Evolutionary conservation across 2,329 filamentous ascomycete species (phyloP), one percentile per base, ranked within the genome.

Genomic region (Thelonectria blattea): DNA sequence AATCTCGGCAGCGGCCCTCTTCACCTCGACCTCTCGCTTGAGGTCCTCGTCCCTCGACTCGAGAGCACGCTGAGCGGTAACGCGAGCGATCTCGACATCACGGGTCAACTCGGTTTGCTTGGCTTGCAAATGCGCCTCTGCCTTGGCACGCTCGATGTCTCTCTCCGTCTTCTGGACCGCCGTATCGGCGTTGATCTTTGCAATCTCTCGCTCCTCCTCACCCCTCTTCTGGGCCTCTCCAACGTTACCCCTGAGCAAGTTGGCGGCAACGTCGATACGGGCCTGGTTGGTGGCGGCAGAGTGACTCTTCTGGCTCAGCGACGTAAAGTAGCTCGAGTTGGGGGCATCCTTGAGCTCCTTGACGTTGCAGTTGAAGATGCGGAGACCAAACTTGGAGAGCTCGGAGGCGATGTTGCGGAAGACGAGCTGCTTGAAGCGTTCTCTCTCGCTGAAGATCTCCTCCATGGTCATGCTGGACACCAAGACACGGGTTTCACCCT

Each of bases 391-490:
- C 68, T 93, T 89, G 65, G 89, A 84, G 2, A 96, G 83, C 74
- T 96, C 92, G 60, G 85, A 85, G 73, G 93, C 90, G 58, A 94
- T 91, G 73, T 91, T 91, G 65, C 82, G 81, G 76, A 89, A 90
- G 68, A 91, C 89, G 66, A 90, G 88, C 66, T 83, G 85, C 80
- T 94, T 92, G 81, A 93, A 93, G 45, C 90, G 80, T 67, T 91
- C 88, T 34, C 91, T 82, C 76, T 91, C 88, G 61, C 88, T 89
- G 75, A 93, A 93, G 60, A 96, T 91, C 76, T 95, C 91, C 73
- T 94, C 91, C 90, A 95, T 94, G n/a, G 91, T 93, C 91, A 96
- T 94, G 68, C 87, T 89, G 0, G 88, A 91, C 43, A 96, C 91
- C 54, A 96, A 87, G 6, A 92, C 90, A 60, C 92, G 85, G 1